Base-by-base conservation (phyloP, 140 eudicot species). In the Senecio squalidus region DNA sequence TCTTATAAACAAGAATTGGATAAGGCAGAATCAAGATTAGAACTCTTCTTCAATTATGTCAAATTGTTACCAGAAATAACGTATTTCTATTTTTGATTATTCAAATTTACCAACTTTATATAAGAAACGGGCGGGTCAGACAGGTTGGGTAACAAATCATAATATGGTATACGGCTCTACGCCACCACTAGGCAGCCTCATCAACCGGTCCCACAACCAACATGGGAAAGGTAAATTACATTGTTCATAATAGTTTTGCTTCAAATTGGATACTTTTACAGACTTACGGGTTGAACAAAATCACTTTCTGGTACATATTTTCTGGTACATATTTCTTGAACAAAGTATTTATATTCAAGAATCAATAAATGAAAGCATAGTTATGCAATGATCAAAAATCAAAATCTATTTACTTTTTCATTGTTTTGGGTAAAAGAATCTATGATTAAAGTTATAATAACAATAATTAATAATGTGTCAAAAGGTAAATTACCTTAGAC, bases 401-500 rank as follows among this genome's bases (percentile, higher is more conserved):
- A 30, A 15, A 10, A 64, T 48, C 11, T 2, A 17, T 5, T 26
- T 39, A 24, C 39, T 39, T 49, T 27, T 60, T 21, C n/a, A n/a
- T n/a, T n/a, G n/a, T n/a, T n/a, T 64, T 58, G 49, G 22, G 38
- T 22, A 52, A 30, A 16, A 31, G 1, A 30, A 33, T 52, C 6
- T 10, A 63, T n/a, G 50, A 14, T 10, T 47, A 9, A 48, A 10
- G 55, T 3, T 22, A 53, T 28, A n/a, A 53, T 34, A 21, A 26
- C 29, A 41, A 0, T 14, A 28, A 2, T 9, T 15, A 34, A 40
- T 5, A 21, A 68, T 16, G 33, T 66, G 44, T 0, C 39, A 52
- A 52, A 27, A 30, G 17, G 9, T 26, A 9, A 30, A 48, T 41
- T 83, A 90, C 97, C 97, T 86, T 90, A 31, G 85, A 78, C 60